phyloP scores from a whole-genome alignment of 768 basidiomycete species.

The Leccinum rimulosum region DNA sequence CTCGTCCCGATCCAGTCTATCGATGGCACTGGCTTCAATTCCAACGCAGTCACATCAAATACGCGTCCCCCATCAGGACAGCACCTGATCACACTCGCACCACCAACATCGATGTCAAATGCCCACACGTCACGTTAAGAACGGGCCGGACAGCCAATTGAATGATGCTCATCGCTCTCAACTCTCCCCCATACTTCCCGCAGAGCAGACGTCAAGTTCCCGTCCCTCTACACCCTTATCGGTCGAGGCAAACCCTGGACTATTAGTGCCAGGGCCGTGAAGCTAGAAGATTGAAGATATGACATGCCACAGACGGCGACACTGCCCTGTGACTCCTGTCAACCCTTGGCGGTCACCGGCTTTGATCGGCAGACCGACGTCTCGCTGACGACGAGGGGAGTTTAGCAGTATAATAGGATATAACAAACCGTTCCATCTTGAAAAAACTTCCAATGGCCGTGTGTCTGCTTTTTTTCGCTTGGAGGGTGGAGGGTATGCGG shows the following conservation, averaged over 20 bases:
- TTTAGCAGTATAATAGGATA: slow-evolving; percentile 28
- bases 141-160: background rate
- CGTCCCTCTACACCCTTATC: slow-evolving; percentile 34
- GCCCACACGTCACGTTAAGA: background rate
- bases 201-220: slow-evolving; percentile 35
- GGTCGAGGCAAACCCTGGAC: slow-evolving; percentile 50
- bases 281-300: slow-evolving; percentile 10
- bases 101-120: background rate
- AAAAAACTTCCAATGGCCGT: slow-evolving; percentile 40
- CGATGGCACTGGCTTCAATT: background rate
- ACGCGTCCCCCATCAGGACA: background rate
- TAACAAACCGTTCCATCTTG: slow-evolving; percentile 49
- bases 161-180: background rate
- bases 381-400: slow-evolving; percentile 45
- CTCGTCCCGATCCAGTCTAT: background rate
- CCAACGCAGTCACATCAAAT: background rate
- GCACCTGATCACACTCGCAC: background rate
- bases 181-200: slow-evolving; percentile 21
- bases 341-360: slow-evolving; percentile 27
- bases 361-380: slow-evolving; percentile 50
- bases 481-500: background rate
- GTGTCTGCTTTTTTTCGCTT: background rate
- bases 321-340: slow-evolving; percentile 37
- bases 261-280: slow-evolving; percentile 30
- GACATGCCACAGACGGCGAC: slow-evolving; percentile 51